These are phyloP conservation scores for Fagopyrum homotropicum DNA, from an alignment of 148 eudicot genomes.

Conservation along the genomic window DNA sequence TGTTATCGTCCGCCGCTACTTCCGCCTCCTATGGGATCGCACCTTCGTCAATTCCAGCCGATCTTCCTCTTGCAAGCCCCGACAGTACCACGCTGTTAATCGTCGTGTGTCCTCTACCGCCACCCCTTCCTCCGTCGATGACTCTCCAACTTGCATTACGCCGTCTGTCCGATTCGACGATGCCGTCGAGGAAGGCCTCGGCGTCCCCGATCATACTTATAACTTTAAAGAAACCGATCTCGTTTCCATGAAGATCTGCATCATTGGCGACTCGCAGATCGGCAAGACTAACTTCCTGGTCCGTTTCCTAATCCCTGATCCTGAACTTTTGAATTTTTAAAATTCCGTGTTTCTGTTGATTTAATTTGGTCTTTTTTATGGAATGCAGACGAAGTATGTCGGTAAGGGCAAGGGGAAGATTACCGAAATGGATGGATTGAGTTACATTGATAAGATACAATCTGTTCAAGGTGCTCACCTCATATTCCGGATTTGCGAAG, in stretches of 20 bases:
- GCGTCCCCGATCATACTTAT: neutral
- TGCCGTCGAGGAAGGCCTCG: neutral
- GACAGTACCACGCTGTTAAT: conserved; percentile 24
- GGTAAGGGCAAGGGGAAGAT: conserved; percentile 23
- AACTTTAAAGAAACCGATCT: conserved; percentile 26
- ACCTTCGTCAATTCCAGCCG: conserved; percentile 13
- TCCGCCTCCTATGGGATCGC: conserved; percentile 23
- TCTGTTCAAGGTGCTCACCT: conserved; percentile 36
- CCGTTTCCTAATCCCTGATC: neutral
- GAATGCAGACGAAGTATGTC: conserved; percentile 31
- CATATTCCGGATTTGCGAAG: conserved; percentile 37
- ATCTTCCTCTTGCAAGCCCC: conserved; percentile 14
- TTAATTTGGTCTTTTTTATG: neutral
- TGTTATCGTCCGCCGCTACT: conserved; percentile 18
- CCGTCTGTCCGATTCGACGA: neutral
- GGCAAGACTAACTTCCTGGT: conserved; percentile 60
- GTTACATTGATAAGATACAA: conserved; percentile 33
- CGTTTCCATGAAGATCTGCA: conserved; percentile 53
- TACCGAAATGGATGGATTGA: conserved; percentile 18
- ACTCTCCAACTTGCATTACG: neutral
- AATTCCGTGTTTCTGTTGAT: neutral
- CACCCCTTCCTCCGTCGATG: conserved; percentile 11
- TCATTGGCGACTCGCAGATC: conserved; percentile 60
- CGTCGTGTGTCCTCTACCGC: neutral
- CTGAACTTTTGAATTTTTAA: neutral